phyloP scores from a whole-genome alignment of 345 rosid genomes.

The Durio zibethinus region DNA sequence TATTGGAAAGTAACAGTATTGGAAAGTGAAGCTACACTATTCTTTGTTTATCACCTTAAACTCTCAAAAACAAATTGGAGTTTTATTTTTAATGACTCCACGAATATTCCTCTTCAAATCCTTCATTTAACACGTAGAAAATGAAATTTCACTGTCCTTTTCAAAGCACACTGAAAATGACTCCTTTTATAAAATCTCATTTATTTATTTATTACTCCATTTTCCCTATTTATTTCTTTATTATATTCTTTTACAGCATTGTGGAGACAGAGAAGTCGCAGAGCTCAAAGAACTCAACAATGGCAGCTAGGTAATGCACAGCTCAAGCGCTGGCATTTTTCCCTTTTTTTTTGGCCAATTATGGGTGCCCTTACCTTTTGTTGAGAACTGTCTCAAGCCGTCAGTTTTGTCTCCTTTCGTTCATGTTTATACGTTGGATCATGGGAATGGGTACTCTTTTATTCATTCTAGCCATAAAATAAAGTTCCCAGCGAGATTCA shows the following conservation, averaged over 20 bases:
- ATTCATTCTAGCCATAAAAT: not conserved
- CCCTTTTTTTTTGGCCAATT: no score
- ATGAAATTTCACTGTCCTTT: not conserved
- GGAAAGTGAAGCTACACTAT: not conserved
- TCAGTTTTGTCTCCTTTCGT: conserved; percentile 9
- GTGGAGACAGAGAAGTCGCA: conserved; percentile 46
- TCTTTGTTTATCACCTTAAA: not conserved
- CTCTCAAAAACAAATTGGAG: not conserved
- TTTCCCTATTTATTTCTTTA: not conserved
- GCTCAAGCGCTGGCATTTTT: not conserved
- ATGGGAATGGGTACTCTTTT: not conserved
- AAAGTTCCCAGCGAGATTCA: conserved; percentile 43
- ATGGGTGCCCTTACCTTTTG: not conserved
- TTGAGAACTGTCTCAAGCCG: conserved; percentile 36
- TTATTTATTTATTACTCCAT: not conserved
- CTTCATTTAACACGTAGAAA: conserved; percentile 12
- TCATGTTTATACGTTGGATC: conserved; percentile 20
- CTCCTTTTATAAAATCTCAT: not conserved
- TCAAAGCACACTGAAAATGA: not conserved
- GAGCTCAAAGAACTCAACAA: conserved; percentile 60
- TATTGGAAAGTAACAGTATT: not conserved
- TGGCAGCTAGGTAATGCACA: conserved; percentile 50
- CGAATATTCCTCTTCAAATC: not conserved
- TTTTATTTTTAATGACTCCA: conserved; percentile 10
- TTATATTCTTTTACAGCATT: conserved; percentile 35